Evolutionary conservation across 2,329 filamentous ascomycete genomes (phyloP), one percentile per base, ranked within the genome.

Genomic region (Ascochyta koolunga): DNA sequence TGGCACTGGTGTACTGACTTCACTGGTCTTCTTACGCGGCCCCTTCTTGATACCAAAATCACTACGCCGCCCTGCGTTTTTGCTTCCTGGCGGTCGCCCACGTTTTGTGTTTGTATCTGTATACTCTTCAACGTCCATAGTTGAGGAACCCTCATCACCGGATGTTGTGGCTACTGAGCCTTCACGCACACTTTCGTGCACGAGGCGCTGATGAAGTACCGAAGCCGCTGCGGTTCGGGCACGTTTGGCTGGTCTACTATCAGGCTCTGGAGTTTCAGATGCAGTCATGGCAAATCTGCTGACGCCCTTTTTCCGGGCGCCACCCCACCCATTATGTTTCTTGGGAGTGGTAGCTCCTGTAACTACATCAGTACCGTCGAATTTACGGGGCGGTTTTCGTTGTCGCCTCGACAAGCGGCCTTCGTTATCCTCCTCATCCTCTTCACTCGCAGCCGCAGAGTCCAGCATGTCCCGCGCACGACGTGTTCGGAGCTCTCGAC

Each of bases 41-140:
- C 79, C 79, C 54, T 81, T 82, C 56, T 80, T 80, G 50, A 80
- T 73, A 2, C 79, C 79, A 27, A 76, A 79, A 56, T 81, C 79
- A 44, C 76, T 78, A 18, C 79, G 70, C 51, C 76, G 71, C 22
- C 75, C 73, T 24, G 74, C 63, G 39, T 80, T 81, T 65, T 80
- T 80, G 56, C 78, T 80, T 0, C 79, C 79, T 3, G 77, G 77
- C 27, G 71, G 71, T 29, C 73, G 64, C 19, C 73, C 73, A 27
- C 73, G 65, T 50, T 71, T 73, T 35, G 59, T 63, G 53, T 60
- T 58, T 9, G 56, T 48, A 35, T 63, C 61, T 5, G 54, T 51
- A 38, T 65, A 62, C 10, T 69, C 62, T 38, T 73, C 70, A 4
- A 65, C 64, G 27, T 71, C 67, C 48, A 70, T 62, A 3, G 67